Base-by-base conservation (phyloP, 2,329 filamentous ascomycete species). In the Colletotrichum ledebouriae region DNA sequence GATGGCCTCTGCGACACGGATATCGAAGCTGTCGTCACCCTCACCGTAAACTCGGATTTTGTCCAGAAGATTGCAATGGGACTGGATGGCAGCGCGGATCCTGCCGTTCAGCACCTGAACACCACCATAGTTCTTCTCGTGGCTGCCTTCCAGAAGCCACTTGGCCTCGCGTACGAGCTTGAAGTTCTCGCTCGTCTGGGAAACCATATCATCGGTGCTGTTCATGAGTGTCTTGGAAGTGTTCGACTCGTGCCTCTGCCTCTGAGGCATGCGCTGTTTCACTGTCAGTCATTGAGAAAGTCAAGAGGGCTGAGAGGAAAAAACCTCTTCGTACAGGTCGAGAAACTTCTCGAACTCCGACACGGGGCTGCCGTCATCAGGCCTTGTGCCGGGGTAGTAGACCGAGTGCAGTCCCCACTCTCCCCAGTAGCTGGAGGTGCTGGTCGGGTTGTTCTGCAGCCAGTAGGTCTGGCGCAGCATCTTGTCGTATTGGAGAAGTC, bases 301-400 rank as follows among this genome's bases (percentile, higher is more conserved):
- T 3, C 37, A 39, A 39, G 12, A 34, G n/a, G 44, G 9, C 10
- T 1, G 15, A 7, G 47, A 15, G 11, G 10, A n/a, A 55, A 34
- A 20, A 17, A 55, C 52, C 52, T 55, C 52, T 37, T 55, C n/a
- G 13, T 55, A 55, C 34, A 34, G n/a, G 9, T 39, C n/a, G n/a
- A 39, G 17, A 6, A 55, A 41, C n/a, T 37, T 29, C 33, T 55
- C 52, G 0, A 55, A n/a, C 15, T n/a, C 33, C n/a, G 52, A 17
- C 13, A 55, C 12, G 11, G 34, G 33, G 13, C 25, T 22, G 13
- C 34, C 52, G n/a, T 55, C 52, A 25, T 41, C 34, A 20, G 33
- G 52, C 33, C n/a, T 17, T 7, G 33, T 55, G 12, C n/a, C 33
- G 33, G 6, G 33, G 2, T 41, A 39, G 34, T 55, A 55, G 34